Base-by-base conservation (phyloP, 176 grass and related monocot species). In the Metroxylon sagu region DNA sequence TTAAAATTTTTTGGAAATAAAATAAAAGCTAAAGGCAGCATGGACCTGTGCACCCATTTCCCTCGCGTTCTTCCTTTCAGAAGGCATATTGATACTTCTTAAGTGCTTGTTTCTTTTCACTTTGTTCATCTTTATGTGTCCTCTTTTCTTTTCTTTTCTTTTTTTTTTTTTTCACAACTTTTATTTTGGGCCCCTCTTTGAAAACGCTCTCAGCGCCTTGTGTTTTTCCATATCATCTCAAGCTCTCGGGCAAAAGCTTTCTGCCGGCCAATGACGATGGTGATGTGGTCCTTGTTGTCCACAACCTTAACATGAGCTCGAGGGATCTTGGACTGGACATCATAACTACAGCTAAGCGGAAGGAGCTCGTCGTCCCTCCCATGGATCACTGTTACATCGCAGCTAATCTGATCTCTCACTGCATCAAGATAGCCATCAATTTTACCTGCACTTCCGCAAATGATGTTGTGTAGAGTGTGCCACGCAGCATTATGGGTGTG, bases 391-490 rank as follows among this genome's bases (percentile, higher is more conserved):
- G 52, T 28, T 18, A 68, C 65, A 18, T 35, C 52, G 52, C 65
- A 68, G 65, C 52, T 68, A 16, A 68, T 6, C 18, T 29, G 65
- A n/a, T 68, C 65, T 52, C 65, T 35, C 52, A 56, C 65, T 28
- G 8, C 26, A 29, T 68, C 65, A 7, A 68, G 26, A 52, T 25
- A 56, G 2, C 16, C 52, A 27, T 68, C 65, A 1, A 68, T 18
- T 29, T 35, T 54, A 5, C 52, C 50, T 18, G 65, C 51, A 16
- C 65, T 68, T n/a, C 65, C 65, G 50, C 65, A 68, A 29, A 68
- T 29, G 28, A 68, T 39, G 65, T 68, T 68, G 52, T 68, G 65
- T 5, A 68, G 51, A 0, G 65, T 68, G 65, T 68, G 65, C 65
- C 65, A 68, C 1, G 65, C 52, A 48, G 28, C 65, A 29, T 68